Evolutionary conservation across 129 eudicot species (phyloP).

Genomic region (Logfia minima): DNA sequence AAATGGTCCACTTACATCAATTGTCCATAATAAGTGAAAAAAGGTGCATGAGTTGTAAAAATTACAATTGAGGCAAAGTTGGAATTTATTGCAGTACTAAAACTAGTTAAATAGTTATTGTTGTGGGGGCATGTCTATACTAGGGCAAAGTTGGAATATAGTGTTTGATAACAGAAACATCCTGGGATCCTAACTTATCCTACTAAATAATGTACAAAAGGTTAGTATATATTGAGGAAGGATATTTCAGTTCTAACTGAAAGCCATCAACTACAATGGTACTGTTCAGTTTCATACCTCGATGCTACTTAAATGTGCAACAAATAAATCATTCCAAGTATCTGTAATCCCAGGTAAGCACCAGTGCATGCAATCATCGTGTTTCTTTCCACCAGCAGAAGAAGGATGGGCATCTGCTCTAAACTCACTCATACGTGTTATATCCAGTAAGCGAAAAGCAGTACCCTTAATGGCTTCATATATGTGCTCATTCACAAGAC

Average conservation of each 20-base stretch:
- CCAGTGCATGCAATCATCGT: constrained; percentile 99
- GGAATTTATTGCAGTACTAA: not conserved
- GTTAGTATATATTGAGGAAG: constrained; percentile 10
- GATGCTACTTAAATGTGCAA: constrained; percentile 51
- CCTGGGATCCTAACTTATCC: constrained; percentile 22
- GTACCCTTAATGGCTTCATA: constrained; percentile 60
- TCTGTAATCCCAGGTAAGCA: constrained; percentile 96
- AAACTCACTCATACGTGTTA: constrained; percentile 84
- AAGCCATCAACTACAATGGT: not conserved
- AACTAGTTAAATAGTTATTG: not conserved
- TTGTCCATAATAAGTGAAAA: not conserved
- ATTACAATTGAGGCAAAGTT: not conserved
- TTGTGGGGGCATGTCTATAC: constrained; percentile 14
- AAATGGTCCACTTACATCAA: not conserved
- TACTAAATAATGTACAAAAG: constrained; percentile 22
- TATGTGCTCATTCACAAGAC: constrained; percentile 78
- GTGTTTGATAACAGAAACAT: constrained; percentile 1
- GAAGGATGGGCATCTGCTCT: constrained; percentile 98
- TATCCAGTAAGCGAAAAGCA: constrained; percentile 56
- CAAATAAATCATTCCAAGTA: constrained; percentile 85
- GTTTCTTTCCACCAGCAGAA: constrained; percentile 91
- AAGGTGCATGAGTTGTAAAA: not conserved
- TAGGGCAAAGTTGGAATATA: constrained; percentile 23
- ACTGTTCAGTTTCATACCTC: constrained; percentile 17
- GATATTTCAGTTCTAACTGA: not conserved